Conservation (phyloP, 495 filamentous ascomycete species). For the Penicillium mononematosum region DNA sequence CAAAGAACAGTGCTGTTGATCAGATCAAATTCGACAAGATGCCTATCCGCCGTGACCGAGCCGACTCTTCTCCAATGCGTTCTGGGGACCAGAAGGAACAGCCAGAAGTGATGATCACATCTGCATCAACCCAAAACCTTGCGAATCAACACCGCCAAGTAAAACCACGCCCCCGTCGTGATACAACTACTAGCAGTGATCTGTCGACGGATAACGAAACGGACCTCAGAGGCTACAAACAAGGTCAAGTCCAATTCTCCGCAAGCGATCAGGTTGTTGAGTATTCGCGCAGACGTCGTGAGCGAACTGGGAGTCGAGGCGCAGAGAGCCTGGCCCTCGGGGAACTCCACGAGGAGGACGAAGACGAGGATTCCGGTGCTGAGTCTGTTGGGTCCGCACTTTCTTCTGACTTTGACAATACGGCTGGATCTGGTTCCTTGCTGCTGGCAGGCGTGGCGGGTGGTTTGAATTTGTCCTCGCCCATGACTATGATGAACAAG, state of each 20-base stretch:
- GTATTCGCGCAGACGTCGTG: constrained; percentile 55
- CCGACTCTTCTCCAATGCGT: constrained; percentile 83
- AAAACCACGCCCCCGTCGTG: constrained; percentile 73
- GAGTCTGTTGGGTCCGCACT: constrained; percentile 63
- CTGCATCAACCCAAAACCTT: constrained; percentile 50
- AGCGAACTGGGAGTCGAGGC: constrained; percentile 55
- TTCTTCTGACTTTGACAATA: constrained; percentile 68
- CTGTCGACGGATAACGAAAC: constrained; percentile 88
- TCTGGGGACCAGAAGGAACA: constrained; percentile 50
- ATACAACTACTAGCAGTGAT: constrained; percentile 89
- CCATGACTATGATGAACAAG: constrained; percentile 46
- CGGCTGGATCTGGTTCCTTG: constrained; percentile 58
- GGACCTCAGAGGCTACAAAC: constrained; percentile 64
- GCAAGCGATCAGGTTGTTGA: constrained; percentile 54
- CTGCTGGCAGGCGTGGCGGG: constrained; percentile 53
- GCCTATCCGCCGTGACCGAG: constrained; percentile 74
- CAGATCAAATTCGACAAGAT: constrained; percentile 95
- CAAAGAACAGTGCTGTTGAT: constrained; percentile 54
- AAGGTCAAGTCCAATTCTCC: constrained; percentile 55
- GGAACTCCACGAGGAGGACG: constrained; percentile 52
- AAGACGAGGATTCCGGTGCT: constrained; percentile 54
- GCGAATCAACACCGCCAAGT: constrained; percentile 59
- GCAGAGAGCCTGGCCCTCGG: constrained; percentile 37
- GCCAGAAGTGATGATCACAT: constrained; percentile 56
- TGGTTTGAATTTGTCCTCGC: constrained; percentile 44